Conservation (phyloP, 2,329 filamentous ascomycete genomes). For the Cryphonectria radicalis region DNA sequence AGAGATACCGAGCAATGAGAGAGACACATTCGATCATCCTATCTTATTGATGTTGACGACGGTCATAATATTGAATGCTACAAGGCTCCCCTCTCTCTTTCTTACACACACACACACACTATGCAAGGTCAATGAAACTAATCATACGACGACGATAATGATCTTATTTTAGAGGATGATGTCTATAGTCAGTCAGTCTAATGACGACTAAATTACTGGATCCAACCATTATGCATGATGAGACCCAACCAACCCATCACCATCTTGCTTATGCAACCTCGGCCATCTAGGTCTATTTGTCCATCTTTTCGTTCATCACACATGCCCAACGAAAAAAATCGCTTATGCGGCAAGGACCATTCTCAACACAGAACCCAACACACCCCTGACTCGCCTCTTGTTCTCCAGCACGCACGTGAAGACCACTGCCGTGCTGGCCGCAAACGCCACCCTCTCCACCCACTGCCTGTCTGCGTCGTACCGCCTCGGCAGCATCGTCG, state of each 20-base stretch:
- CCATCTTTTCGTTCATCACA: background rate
- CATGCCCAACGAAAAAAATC: background rate
- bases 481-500: conserved; percentile 72
- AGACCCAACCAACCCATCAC: background rate
- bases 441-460: conserved; percentile 69
- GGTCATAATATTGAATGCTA: background rate
- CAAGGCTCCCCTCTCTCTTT: background rate
- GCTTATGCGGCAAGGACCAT: conserved; percentile 48
- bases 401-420: conserved; percentile 69
- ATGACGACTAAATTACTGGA: background rate
- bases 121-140: background rate
- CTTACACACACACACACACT: background rate
- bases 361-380: conserved; percentile 65
- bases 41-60: background rate
- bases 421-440: conserved; percentile 70
- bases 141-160: background rate
- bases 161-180: background rate
- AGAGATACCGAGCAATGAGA: background rate
- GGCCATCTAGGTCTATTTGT: background rate
- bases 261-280: background rate
- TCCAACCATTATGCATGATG: background rate
- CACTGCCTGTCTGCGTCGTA: conserved; percentile 68
- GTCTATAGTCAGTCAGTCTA: background rate
- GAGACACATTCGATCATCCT: background rate
- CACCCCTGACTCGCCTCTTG: conserved; percentile 65